Evolutionary conservation across 2,329 filamentous ascomycete genomes (phyloP), one percentile per base, ranked within the genome.

Genomic region (Capronia epimyces): DNA sequence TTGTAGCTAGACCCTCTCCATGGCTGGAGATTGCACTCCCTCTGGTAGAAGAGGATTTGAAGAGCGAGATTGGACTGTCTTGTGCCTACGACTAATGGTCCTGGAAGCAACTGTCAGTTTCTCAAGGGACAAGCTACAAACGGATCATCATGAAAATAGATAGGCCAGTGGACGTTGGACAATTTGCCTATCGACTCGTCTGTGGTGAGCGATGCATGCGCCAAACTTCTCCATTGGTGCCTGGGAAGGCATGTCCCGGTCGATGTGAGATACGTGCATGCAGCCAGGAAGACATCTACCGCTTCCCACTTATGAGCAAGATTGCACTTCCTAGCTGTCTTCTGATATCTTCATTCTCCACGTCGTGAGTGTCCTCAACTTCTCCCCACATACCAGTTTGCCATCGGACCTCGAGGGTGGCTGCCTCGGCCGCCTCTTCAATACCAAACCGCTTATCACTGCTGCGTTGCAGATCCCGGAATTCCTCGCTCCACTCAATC

Each of bases 281-380:
- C n/a, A 25, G 3, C 8, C 12, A 31, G 9, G 5, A 2, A 32
- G 15, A 24, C 15, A 7, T 27, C 31, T 50, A 49, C 39, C 44
- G 40, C 15, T 24, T 74, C 1, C 86, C 86, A 49, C 81, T 83
- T 8, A 96, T 86, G 43, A 97, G 71, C 63, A 97, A 66, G 13
- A 95, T 77, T 9, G 89, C 87, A 66, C 89, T 94, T 12, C 91
- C 93, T 53, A 97, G 72, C 71, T 97, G 93, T 63, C 91, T 79
- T 65, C 82, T 80, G 59, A 97, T 62, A 69, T 98, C 93, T 69
- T 95, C 91, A 68, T 84, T 87, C 63, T 95, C 86, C 1, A 98
- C 93, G 74, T 98, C 93, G 70, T 98, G 93, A 22, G 90, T 95
- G 69, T 98, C 90, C 68, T 98, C 93, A 1, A 98, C 93, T 74